A percentile compares a stretch with the other conserved stretches of the same genome.
These are phyloP conservation scores for Pythium folliculosum DNA, from an alignment of 352 stramenopile species.

Conservation along the genomic window DNA sequence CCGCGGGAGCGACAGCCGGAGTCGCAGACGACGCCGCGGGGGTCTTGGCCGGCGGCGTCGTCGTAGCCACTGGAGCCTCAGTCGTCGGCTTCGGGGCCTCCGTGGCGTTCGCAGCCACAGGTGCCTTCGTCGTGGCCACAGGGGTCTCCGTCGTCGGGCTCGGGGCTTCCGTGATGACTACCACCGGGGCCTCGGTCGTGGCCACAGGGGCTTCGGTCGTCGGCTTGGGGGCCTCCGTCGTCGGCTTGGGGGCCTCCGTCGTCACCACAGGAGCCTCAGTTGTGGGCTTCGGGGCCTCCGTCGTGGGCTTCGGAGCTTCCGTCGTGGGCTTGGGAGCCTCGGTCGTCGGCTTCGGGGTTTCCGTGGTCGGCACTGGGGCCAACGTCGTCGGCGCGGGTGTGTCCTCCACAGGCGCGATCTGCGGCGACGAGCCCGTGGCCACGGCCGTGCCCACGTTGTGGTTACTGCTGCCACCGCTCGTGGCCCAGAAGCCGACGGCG, in stretches of 20 bases:
- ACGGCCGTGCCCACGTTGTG: background rate
- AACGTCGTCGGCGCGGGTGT: no score
- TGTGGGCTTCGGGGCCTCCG: background rate
- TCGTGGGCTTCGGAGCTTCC: background rate
- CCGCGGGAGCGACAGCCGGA: background rate
- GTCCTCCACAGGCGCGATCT: no score
- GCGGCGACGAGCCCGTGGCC: no score
- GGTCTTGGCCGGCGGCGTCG: background rate
- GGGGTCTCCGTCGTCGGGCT: slow-evolving; percentile 3
- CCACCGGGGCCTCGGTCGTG: slow-evolving; percentile 1
- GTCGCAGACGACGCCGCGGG: background rate
- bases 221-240: background rate
- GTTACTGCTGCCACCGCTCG: background rate
- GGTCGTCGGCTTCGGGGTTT: background rate
- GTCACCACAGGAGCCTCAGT: background rate
- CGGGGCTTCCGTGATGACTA: background rate
- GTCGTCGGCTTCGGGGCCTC: slow-evolving; percentile 4
- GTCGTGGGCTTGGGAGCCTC: background rate
- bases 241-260: background rate
- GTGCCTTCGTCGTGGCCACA: slow-evolving; percentile 1
- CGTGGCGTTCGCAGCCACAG: slow-evolving; percentile 1
- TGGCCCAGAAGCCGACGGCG: slow-evolving; percentile 18
- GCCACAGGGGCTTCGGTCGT: slow-evolving; percentile 4
- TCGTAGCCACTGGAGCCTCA: background rate
- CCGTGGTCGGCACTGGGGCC: background rate